phyloP scores from a whole-genome alignment of 768 basidiomycete species.

The Hygrophorus russula region DNA sequence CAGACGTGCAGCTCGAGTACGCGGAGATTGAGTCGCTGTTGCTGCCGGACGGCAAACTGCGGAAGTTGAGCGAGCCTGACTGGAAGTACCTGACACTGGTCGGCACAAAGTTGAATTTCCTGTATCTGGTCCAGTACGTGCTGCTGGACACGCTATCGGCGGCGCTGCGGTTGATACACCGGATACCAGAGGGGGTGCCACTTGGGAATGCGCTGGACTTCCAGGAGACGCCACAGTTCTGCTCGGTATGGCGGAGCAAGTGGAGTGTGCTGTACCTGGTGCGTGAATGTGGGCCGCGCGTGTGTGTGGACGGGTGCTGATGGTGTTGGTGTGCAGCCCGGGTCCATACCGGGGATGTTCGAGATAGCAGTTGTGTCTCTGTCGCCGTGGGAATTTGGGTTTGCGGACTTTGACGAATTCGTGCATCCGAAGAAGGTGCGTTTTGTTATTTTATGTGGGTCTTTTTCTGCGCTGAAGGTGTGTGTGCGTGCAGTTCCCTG shows the following conservation, averaged over 20 bases:
- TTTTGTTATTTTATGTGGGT: neutral
- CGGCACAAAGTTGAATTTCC: no score
- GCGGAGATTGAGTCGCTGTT: no score
- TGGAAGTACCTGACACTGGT: no score
- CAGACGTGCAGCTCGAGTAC: no score
- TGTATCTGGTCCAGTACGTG: no score
- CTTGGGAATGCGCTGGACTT: neutral
- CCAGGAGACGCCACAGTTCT: neutral
- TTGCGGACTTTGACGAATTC: neutral
- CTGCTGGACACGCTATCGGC: neutral
- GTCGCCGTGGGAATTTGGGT: neutral
- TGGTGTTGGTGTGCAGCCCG: neutral
- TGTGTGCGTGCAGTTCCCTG: no score
- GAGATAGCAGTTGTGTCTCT: neutral
- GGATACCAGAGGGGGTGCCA: neutral
- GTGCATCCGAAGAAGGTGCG: neutral
- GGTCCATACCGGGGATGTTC: neutral
- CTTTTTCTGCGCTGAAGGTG: no score
- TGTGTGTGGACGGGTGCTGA: neutral
- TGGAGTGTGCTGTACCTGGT: conserved; percentile 1
- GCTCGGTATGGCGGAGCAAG: neutral
- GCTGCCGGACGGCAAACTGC: no score
- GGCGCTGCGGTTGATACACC: neutral
- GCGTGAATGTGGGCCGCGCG: no score
- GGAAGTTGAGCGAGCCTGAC: no score